Base-by-base conservation (phyloP, 371 early-diverging fungal genomes). In the Lichtheimia hyalospora region DNA sequence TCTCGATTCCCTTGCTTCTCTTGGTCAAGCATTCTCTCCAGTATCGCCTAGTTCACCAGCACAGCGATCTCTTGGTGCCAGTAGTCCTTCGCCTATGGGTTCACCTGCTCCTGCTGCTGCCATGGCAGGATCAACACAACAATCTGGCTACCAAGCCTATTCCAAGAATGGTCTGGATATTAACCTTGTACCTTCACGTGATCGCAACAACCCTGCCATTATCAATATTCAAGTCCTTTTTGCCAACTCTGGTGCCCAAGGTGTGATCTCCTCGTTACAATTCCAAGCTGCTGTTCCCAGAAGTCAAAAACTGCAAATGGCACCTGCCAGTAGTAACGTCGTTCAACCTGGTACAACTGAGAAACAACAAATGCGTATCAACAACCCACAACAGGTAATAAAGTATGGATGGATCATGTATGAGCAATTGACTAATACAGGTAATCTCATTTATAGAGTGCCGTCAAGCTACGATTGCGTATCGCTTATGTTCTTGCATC, bases 211-310 rank as follows among this genome's bases (percentile, higher is more conserved):
- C 54, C 82, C 77, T 14, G 81, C 74, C 42, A 77, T 88, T 51
- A 73, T 87, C 54, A 89, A 84, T 61, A 81, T 96, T 39, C 77
- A 77, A 39, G 87, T 89, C 3, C 74, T 76, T 12, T 95, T 96
- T 73, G 65, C 63, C 28, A 95, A 92, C 64, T 64, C 74, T 28
- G 84, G 87, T 41, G 58, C 71, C 46, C 52, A 69, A 27, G 81
- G 78, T 2, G 57, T 74, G 5, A 74, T 96, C 27, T 72, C 77
- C 16, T 78, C 84, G 15, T 60, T 96, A n/a, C 79, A 82, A 49
- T 92, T 97, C 73, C 90, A 93, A 74, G 96, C 93, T 10, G 98
- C 98, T 2, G 96, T 97, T 15, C 95, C 95, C 25, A 93, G 92
- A 81, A 85, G 85, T 53, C 88, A 94, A 59, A 88, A 86, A 67